Evolutionary conservation across 2,329 filamentous ascomycete genomes (phyloP), one percentile per base, ranked within the genome.

Genomic region (Onygenales sp.): DNA sequence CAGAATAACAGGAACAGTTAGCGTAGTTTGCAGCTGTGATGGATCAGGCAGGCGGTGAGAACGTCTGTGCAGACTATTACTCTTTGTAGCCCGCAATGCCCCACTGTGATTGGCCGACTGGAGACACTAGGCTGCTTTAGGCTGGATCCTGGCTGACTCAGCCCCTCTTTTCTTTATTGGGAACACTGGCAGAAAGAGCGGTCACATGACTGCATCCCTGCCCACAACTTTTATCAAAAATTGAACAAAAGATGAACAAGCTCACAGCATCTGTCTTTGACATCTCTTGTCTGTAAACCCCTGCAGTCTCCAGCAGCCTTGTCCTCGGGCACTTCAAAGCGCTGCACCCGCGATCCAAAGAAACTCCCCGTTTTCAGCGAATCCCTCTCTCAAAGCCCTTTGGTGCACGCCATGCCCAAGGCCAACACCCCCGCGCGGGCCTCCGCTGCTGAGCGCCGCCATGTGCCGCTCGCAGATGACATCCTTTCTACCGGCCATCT

Each of bases 391-490:
- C 13, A 37, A 21, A 21, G 14, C 8, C 33, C 33, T 8, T 14
- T 13, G 39, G 11, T 11, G 11, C 9, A 39, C 32, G 37, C 34
- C 10, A 49, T 95, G 91, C 89, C 90, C 39, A 95, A 95, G 76
- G 83, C 85, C 48, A 81, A 77, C 32, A 80, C 80, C 54, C 77
- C 70, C 76, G 76, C 54, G 3, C 3, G 21, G 21, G 21, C 73
- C 68, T 60, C 82, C 78, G 66, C 77, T 77, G 61, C 63, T 54
- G 77, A 77, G 56, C 83, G 85, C 64, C 84, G 88, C 59, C 92
- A 96, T 73, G 94, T 94, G 62, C 91, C 92, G 42, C 85, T 98
- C 56, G 86, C 92, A 63, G 87, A 95, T 65, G 93, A 97, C 64
- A 78, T 97, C 66, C 72, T 85, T 61, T 77, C 88, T 60, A 79